Percentiles rank a stretch among this genome's conserved stretches.
Conservation (phyloP, 2,329 filamentous ascomycete species). For the Penicillium sp. region DNA sequence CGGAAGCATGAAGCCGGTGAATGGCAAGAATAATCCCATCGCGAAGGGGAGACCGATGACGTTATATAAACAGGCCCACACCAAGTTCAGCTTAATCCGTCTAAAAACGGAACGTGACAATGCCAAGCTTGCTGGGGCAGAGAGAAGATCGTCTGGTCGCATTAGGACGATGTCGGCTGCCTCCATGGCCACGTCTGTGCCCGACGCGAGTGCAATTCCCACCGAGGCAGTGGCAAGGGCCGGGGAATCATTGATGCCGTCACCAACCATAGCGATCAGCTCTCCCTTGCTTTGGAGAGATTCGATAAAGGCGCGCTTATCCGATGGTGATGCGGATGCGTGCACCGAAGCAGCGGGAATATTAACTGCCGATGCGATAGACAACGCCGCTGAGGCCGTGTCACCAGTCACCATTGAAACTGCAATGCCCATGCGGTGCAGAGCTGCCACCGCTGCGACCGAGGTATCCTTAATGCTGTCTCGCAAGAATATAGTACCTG, state of each 20-base stretch:
- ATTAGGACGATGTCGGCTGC: conserved; percentile 94
- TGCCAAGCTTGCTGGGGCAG: conserved; percentile 79
- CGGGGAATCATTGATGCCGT: conserved; percentile 97
- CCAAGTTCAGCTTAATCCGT: conserved; percentile 87
- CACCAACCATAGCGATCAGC: conserved; percentile 91
- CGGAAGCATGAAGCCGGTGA: conserved; percentile 74
- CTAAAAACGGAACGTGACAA: conserved; percentile 79
- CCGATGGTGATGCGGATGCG: conserved; percentile 81
- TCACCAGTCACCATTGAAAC: conserved; percentile 93
- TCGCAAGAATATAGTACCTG: conserved; percentile 74
- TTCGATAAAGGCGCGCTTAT: conserved; percentile 81
- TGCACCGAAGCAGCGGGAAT: conserved; percentile 71
- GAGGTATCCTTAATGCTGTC: conserved; percentile 90
- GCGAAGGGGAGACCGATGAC: conserved; percentile 85
- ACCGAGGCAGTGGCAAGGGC: conserved; percentile 88
- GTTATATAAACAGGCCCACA: conserved; percentile 94
- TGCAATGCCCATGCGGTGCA: conserved; percentile 77
- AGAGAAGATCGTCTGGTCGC: conserved; percentile 83
- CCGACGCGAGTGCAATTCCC: conserved; percentile 85
- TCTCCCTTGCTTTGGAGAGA: conserved; percentile 68
- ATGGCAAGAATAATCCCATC: conserved; percentile 90
- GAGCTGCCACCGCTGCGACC: conserved; percentile 69
- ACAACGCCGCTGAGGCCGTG: conserved; percentile 73
- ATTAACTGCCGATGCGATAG: conserved; percentile 75
- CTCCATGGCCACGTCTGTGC: conserved; percentile 96